Percentiles rank a stretch among this genome's conserved stretches.
Evolutionary conservation across 345 rosid species (phyloP).

Genomic region (Ceriops zippeliana): DNA sequence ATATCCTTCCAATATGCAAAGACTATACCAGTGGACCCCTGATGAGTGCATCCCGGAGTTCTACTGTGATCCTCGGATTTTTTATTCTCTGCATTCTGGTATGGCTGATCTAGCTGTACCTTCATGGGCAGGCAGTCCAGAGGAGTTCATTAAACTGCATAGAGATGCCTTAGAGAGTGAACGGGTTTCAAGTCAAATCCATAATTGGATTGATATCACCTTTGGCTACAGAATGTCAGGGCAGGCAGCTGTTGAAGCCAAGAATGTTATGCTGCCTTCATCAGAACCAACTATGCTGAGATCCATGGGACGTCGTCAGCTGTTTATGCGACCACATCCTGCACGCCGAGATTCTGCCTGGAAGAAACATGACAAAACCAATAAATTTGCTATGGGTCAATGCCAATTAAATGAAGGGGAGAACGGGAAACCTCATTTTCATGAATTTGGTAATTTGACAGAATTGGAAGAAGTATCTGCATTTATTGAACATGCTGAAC

Average conservation of each 20-base stretch:
- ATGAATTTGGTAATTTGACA: constrained; percentile 49
- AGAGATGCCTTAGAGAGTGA: constrained; percentile 82
- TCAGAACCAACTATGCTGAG: constrained; percentile 61
- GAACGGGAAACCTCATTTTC: constrained; percentile 39
- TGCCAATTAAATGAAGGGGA: constrained; percentile 39
- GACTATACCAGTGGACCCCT: constrained; percentile 98
- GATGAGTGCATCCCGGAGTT: constrained; percentile 98
- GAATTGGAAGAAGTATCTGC: constrained; percentile 69
- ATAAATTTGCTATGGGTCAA: constrained; percentile 30
- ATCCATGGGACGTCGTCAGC: constrained; percentile 86
- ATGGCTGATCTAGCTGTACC: constrained; percentile 94
- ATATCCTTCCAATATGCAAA: constrained; percentile 90
- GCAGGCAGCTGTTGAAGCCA: constrained; percentile 77
- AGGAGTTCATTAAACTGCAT: constrained; percentile 81
- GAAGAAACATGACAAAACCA: constrained; percentile 26
- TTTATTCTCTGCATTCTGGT: constrained; percentile 66
- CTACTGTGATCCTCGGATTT: constrained; percentile 72
- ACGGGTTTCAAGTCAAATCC: constrained; percentile 63
- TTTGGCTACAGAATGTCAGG: constrained; percentile 96
- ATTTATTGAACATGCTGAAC: constrained; percentile 65
- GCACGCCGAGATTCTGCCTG: constrained; percentile 39
- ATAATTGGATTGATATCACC: constrained; percentile 87
- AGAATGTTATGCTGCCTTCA: constrained; percentile 90
- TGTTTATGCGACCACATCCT: constrained; percentile 75
- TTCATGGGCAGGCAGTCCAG: constrained; percentile 71